Base-by-base conservation (phyloP, 2,329 filamentous ascomycete species). In the Fusarium veterinarium region DNA sequence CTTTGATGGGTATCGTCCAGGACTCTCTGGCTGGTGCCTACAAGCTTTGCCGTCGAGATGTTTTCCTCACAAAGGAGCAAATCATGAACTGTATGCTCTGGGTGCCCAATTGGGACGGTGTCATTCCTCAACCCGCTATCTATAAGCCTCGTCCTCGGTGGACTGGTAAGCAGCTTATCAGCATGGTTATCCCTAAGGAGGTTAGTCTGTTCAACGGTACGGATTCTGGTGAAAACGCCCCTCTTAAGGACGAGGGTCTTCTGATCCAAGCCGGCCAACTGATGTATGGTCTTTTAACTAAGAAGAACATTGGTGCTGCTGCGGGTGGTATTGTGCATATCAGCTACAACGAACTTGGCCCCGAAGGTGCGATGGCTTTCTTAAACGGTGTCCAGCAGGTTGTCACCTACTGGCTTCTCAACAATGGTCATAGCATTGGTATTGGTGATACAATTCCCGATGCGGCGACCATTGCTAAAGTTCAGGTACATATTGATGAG, bases 1-100 rank as follows among this genome's bases (percentile, higher is more conserved):
- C 96, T 51, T 88, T 99, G 63, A 99, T 99, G 97, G 97, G 97
- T 90, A 98, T 99, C 76, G 96, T 99, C 28, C 96, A 99, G 82
- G 96, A 99, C 82, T 97, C 95, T 30, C 88, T 99, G 66, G 96
- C 95, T 75, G 96, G 97, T 84, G 92, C 95, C 46, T 99, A 98
- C 90, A 99, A 99, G 86, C 91, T 99, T 76, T 97, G 93, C 78
- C 93, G 95, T 76, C 91, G 95, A 80, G 96, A 99, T 81, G 91
- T 94, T 35, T 98, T 99, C 84, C 84, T 99, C 66, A 92, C 90
- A 64, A 95, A 95, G 81, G 93, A 97, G 75, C 88, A 95, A 80
- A 93, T 99, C 73, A 98, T 98, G 95, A 97, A 98, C 81, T 89
- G 97, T 75, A 92, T 99, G 87, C 88, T 99, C 74, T 99, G 95